phyloP scores from a whole-genome alignment of 139 green algal genomes.

The Ulvella scutata region DNA sequence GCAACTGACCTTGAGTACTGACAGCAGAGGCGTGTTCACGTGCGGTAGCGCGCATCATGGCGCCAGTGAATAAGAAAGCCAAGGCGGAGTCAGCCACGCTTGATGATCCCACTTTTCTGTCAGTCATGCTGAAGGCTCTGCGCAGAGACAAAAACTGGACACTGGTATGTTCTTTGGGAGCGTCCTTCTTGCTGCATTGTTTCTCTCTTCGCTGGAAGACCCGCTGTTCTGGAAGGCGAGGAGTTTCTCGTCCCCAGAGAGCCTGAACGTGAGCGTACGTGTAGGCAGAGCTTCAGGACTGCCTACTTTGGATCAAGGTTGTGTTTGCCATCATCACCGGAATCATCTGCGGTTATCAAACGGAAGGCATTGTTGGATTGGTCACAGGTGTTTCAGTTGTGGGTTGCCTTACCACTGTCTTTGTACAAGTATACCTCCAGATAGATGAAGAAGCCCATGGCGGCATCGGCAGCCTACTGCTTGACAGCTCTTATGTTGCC shows the following conservation, averaged over 20 bases:
- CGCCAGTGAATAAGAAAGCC: too few relatives aligned
- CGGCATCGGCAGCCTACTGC: background rate
- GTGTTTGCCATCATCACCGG: background rate
- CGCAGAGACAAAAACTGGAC: background rate
- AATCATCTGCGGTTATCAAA: background rate
- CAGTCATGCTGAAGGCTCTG: background rate
- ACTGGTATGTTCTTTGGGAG: too few relatives aligned
- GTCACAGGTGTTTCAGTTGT: background rate
- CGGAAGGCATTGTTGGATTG: background rate
- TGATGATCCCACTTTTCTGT: background rate
- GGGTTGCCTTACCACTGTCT: background rate
- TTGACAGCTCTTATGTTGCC: background rate
- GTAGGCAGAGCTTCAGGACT: background rate
- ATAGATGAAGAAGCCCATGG: background rate
- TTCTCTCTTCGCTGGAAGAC: too few relatives aligned
- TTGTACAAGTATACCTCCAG: background rate
- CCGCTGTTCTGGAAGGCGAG: too few relatives aligned
- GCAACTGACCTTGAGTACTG: too few relatives aligned
- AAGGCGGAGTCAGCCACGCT: too few relatives aligned
- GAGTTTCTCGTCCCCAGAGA: too few relatives aligned
- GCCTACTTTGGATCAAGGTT: background rate
- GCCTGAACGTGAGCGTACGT: too few relatives aligned
- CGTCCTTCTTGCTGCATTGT: too few relatives aligned
- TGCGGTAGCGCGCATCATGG: too few relatives aligned
- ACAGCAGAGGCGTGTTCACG: too few relatives aligned